These are phyloP conservation scores for Euphorbia schlechtendalii DNA, from an alignment of 441 rosid genomes.

Conservation along the genomic window DNA sequence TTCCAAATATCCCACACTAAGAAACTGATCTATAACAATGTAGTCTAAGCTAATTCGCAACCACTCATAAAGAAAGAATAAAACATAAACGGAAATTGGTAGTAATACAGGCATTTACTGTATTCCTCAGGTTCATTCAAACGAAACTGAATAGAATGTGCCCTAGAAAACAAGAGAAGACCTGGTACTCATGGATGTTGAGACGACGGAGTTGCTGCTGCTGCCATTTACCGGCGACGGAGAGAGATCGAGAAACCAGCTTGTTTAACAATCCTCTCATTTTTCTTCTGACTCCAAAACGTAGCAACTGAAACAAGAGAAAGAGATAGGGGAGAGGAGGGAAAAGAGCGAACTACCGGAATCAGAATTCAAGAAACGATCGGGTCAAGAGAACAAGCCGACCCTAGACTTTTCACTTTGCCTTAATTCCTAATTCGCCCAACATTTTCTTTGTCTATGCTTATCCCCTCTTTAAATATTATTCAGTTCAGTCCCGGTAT, in stretches of 20 bases:
- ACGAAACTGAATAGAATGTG: not conserved
- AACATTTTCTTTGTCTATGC: not conserved
- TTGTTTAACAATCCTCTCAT: slow-evolving; percentile 79
- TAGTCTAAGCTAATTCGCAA: not conserved
- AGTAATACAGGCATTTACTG: not conserved
- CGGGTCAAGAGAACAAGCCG: slow-evolving; percentile 11
- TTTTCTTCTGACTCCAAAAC: not conserved
- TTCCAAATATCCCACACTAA: not conserved
- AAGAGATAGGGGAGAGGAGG: not conserved
- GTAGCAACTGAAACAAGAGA: slow-evolving; percentile 16
- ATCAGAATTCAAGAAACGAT: slow-evolving; percentile 11
- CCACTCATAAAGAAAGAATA: not conserved
- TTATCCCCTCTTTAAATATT: too few species aligned
- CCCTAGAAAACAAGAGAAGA: slow-evolving; percentile 7
- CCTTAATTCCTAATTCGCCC: slow-evolving; percentile 4
- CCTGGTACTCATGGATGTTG: slow-evolving; percentile 98
- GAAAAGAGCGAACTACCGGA: slow-evolving; percentile 5
- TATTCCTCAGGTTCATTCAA: not conserved
- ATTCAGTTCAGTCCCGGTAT: too few species aligned
- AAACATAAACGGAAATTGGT: not conserved
- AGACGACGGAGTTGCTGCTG: slow-evolving; percentile 95
- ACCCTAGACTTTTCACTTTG: slow-evolving; percentile 12
- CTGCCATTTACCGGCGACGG: slow-evolving; percentile 80
- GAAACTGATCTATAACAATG: not conserved
- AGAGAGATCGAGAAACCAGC: slow-evolving; percentile 68